Evolutionary conservation across 2,329 filamentous ascomycete species (phyloP), one percentile per base, ranked within the genome.

Genomic region (Myrmaecium sp.): DNA sequence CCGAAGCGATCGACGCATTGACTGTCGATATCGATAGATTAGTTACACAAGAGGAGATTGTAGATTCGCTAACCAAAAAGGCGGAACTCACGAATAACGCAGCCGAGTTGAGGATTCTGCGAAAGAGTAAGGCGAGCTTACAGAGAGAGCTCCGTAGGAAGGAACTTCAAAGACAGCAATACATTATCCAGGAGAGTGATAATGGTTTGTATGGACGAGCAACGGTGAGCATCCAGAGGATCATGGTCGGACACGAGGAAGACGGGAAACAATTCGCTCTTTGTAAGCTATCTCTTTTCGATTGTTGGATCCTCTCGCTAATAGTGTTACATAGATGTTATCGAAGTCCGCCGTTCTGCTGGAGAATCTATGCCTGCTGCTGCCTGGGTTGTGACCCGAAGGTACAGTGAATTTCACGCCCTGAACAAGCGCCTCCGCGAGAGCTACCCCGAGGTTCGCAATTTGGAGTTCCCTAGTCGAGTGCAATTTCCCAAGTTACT

Each of bases 321-420:
- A 42, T 25, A 16, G 37, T 24, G 20, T 30, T 2, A n/a, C n/a
- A n/a, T 19, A 67, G 63, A 94, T 49, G 74, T 92, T 17, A 70
- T 98, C 30, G 86, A 98, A 51, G 86, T 98, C 3, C 75, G 78
- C 39, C 68, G 86, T 31, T 76, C 84, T 42, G 83, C 84, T 2
- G 86, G 84, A 10, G 86, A 95, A 44, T 81, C 92, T 49, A 92
- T 95, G 78, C 80, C 84, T 3, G 82, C 86, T n/a, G 86, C 86
- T 0, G 79, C 80, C 3, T 98, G 89, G 89, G 71, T 76, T 9
- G 73, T 98, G 22, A 79, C 81, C n/a, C 70, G 86, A 30, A 69
- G 89, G 37, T 98, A 98, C 47, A 93, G 83, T 55, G 86, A 95
- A 51, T 98, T 98, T 42, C 83, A 92, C 41, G 84, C 94, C 36